A percentile compares a stretch with the other conserved stretches of the same genome.
These are phyloP conservation scores for Cubamyces sp. DNA, from an alignment of 768 basidiomycete species.

Conservation along the genomic window DNA sequence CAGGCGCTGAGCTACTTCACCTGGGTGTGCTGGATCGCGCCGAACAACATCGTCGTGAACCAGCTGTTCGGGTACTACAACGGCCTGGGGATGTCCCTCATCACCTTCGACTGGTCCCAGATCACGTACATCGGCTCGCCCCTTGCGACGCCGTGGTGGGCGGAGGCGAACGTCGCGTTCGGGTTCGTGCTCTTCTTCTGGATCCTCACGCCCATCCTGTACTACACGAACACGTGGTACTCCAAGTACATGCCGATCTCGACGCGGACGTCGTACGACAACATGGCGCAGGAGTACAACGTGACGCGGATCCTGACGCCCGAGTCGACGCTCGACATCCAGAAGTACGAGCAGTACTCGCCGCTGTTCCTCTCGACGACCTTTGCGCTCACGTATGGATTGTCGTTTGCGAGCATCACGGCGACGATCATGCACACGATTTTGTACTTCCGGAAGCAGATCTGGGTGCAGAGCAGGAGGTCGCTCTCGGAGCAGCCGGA, in stretches of 20 bases:
- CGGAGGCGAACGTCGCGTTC: conserved; percentile 65
- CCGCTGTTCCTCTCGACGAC: conserved; percentile 57
- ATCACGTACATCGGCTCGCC: conserved; percentile 73
- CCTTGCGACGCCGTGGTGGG: conserved; percentile 84
- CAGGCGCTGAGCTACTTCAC: conserved; percentile 44
- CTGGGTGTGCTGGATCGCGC: conserved; percentile 70
- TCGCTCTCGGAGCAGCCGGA: conserved; percentile 81
- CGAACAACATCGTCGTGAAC: conserved; percentile 69
- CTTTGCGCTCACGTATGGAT: conserved; percentile 78
- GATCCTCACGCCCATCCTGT: conserved; percentile 64
- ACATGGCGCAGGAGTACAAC: conserved; percentile 46
- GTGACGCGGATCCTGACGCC: conserved; percentile 45
- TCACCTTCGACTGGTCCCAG: conserved; percentile 83
- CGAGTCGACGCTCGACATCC: conserved; percentile 40
- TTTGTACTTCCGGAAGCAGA: conserved; percentile 79
- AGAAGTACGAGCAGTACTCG: conserved; percentile 48
- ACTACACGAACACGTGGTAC: conserved; percentile 73
- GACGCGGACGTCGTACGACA: conserved; percentile 44
- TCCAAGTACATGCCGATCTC: conserved; percentile 65
- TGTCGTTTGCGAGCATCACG: conserved; percentile 82
- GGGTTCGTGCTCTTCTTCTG: conserved; percentile 74
- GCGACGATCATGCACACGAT: conserved; percentile 72
- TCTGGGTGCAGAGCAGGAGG: conserved; percentile 69
- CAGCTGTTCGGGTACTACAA: conserved; percentile 68
- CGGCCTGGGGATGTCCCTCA: conserved; percentile 58